Evolutionary conservation across 2,329 filamentous ascomycete genomes (phyloP), one percentile per base, ranked within the genome.

Genomic region (Monilinia laxa): DNA sequence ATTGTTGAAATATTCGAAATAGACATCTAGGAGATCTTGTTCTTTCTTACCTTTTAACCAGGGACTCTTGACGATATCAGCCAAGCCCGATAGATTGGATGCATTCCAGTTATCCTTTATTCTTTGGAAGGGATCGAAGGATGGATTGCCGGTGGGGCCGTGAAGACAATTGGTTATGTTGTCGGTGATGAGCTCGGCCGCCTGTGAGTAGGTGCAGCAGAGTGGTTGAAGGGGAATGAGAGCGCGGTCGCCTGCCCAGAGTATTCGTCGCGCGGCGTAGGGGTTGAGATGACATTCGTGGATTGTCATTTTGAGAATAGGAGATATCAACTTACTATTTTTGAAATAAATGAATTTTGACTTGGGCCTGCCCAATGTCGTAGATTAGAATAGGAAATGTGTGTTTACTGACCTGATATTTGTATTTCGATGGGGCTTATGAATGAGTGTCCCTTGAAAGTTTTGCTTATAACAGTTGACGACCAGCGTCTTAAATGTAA

Each of bases 221-320:
- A 65, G 56, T 6, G 64, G 64, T 9, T 62, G 55, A 1, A 65
- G 54, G 18, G 64, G 56, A 3, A 35, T 38, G 4, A 62, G 56
- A 14, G 47, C 47, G 35, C 55, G 25, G 20, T 65, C 64, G 6
- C 55, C 64, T 6, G 38, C 35, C 64, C 64, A 65, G 20, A 65
- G 56, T 18, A 65, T 62, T 2, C 64, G 56, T 2, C 49, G 64
- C 12, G 56, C 64, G 1, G 64, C 64, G 38, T 62, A 65, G 5
- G 64, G 64, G 18, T 65, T 65, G 11, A 65, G 64, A n/a, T 65
- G 47, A 3, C 64, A 62, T 5, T 59, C 58, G 14, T 54, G 55
- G 14, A 65, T 65, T 14, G 49, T 62, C 64, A 65, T 65, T 6
- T n/a, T 54, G 47, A 53, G 31, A 20, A 45, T 11, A 9, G 18